Evolutionary conservation across 2,329 filamentous ascomycete genomes (phyloP), one percentile per base, ranked within the genome.

Genomic region (Aspergillaceae sp.): DNA sequence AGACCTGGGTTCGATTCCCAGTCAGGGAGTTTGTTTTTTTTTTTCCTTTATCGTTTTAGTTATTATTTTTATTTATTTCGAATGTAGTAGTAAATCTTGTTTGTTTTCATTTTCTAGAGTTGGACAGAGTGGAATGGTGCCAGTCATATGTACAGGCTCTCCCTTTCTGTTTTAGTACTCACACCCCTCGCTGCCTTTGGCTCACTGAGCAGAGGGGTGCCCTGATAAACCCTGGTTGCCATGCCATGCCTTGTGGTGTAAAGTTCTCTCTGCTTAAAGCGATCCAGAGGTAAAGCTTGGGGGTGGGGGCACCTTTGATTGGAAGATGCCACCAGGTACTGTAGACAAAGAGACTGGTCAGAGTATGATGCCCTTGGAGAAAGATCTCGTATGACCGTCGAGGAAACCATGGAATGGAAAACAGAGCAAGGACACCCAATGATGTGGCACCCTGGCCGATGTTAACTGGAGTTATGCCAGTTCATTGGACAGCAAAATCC

Each of bases 371-470:
- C 30, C 30, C 44, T 46, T 50, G 49, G 19, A 60, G 56, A 45
- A 60, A 60, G 42, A 56, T 52, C 50, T 62, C 52, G 37, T 60
- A 60, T 4, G 51, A 54, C 44, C 38, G 46, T 32, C 46, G 45
- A 34, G 51, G 50, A 52, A 57, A 45, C 36, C 40, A 54, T 35
- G 50, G 51, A 42, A 59, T 7, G 9, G 51, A 56, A 51, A 50
- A 42, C 29, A 59, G 45, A 29, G 46, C 43, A 47, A 60, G 48
- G 11, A 48, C 29, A 29, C 47, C 48, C 28, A 58, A 42, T 34
- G 43, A 54, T 11, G 43, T 38, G 34, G 42, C 44, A 37, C 46
- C 51, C 51, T 58, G 46, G 46, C 4, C 9, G 7, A 40, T 46
- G 36, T 56, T 40, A 55, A 48, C 43, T 40, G 28, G 37, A 29